These are phyloP conservation scores for Hura crepitans DNA, from an alignment of 441 rosid genomes.

Conservation along the genomic window DNA sequence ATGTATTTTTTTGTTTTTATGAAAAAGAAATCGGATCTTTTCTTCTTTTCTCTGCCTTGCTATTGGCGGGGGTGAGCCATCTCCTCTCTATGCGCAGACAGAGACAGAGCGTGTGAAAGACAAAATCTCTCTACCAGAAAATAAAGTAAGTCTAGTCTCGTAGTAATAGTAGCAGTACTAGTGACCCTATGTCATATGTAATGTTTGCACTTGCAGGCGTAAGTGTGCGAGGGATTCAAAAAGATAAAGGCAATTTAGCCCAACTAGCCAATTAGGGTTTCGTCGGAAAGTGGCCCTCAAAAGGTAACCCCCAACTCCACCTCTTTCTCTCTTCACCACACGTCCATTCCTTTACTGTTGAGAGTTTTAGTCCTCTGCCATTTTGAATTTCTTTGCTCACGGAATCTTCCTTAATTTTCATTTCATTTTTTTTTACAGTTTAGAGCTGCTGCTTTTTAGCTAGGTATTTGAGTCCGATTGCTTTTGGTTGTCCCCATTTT, in stretches of 20 bases:
- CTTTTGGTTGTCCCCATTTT: background rate
- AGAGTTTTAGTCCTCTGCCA: background rate
- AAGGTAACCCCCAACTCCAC: slow-evolving; percentile 17
- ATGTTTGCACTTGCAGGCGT: slow-evolving; percentile 6
- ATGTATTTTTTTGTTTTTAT: background rate
- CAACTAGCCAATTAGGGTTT: slow-evolving; percentile 28
- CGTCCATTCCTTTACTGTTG: background rate
- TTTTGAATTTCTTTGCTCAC: background rate
- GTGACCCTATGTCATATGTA: background rate
- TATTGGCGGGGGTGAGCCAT: background rate
- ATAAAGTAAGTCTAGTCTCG: background rate
- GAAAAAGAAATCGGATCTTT: background rate
- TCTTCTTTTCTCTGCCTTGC: background rate
- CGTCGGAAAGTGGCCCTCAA: slow-evolving; percentile 34
- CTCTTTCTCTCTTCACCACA: background rate
- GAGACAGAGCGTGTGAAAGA: background rate
- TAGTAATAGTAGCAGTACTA: background rate
- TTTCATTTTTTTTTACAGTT: too few species aligned
- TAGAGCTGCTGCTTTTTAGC: too few species aligned
- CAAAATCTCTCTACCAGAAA: background rate
- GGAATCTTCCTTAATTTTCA: background rate
- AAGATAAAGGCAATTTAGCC: background rate
- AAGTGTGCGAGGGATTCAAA: slow-evolving; percentile 21
- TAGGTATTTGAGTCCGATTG: background rate
- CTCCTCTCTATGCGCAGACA: background rate